These are phyloP conservation scores for Asterophora parasitica DNA, from an alignment of 768 basidiomycete genomes.

Conservation along the genomic window DNA sequence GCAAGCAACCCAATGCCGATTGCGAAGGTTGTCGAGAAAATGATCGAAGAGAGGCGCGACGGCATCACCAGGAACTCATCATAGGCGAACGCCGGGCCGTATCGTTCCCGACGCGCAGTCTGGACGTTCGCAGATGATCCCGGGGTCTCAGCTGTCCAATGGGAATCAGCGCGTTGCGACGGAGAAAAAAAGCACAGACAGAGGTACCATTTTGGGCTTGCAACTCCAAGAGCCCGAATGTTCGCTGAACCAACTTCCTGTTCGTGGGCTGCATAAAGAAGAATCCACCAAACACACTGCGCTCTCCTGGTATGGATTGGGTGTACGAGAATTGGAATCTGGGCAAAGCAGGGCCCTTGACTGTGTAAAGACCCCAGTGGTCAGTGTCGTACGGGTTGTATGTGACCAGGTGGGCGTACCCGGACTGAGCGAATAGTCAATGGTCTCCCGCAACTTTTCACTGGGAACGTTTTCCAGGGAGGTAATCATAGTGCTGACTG, in stretches of 20 bases:
- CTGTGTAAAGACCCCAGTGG: neutral
- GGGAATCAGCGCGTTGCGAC: neutral
- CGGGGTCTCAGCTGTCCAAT: neutral
- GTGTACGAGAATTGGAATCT: slow-evolving; percentile 30
- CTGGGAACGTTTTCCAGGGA: slow-evolving; percentile 33
- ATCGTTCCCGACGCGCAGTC: slow-evolving; percentile 30
- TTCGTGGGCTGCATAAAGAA: slow-evolving; percentile 41
- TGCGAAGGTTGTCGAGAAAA: slow-evolving; percentile 32
- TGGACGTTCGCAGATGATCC: slow-evolving; percentile 8
- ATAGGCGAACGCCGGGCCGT: slow-evolving; percentile 74
- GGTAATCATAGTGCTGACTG: slow-evolving; percentile 39
- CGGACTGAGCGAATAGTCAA: slow-evolving; percentile 39
- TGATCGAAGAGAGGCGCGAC: slow-evolving; percentile 34
- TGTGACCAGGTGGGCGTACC: slow-evolving; percentile 20
- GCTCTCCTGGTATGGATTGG: slow-evolving; percentile 32
- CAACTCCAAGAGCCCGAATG: slow-evolving; percentile 40
- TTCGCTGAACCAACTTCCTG: slow-evolving; percentile 39
- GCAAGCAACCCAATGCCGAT: slow-evolving; percentile 29
- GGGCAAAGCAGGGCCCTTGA: slow-evolving; percentile 15
- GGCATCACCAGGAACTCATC: slow-evolving; percentile 57
- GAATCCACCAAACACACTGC: slow-evolving; percentile 28
- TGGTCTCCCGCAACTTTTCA: slow-evolving; percentile 28
- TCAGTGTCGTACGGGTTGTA: too few species aligned
- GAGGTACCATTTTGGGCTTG: slow-evolving; percentile 21
- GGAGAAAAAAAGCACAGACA: neutral